Percentiles rank a stretch among this genome's conserved stretches.
These are phyloP conservation scores for Aspergillus intermedius DNA, from an alignment of 2,329 filamentous ascomycete genomes.

Conservation along the genomic window DNA sequence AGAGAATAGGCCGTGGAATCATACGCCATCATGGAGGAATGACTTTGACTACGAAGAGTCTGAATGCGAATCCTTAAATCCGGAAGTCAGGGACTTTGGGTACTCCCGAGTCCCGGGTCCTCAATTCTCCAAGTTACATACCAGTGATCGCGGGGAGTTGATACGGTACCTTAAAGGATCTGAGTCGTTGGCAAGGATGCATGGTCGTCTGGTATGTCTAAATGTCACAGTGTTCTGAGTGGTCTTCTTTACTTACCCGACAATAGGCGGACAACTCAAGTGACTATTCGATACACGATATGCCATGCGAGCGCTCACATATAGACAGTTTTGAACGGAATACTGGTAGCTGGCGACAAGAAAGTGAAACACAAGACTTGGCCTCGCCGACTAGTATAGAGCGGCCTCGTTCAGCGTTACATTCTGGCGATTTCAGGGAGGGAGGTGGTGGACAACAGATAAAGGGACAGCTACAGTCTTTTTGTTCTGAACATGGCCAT, in stretches of 20 bases:
- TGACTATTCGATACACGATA: conserved; percentile 17
- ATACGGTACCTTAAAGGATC: conserved; percentile 78
- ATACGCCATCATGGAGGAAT: conserved; percentile 7
- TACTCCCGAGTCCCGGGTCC: conserved; percentile 9
- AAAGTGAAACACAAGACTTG: conserved; percentile 34
- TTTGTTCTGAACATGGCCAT: conserved; percentile 11
- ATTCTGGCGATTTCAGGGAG: conserved; percentile 57
- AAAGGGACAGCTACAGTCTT: conserved; percentile 21
- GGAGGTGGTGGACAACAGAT: conserved; percentile 21
- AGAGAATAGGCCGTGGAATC: conserved; percentile 5
- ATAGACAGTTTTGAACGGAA: conserved; percentile 12
- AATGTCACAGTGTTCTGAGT: background rate
- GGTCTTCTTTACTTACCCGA: background rate
- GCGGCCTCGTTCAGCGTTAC: conserved; percentile 68
- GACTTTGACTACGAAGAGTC: conserved; percentile 7
- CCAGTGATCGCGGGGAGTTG: conserved; percentile 62
- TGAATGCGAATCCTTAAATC: conserved; percentile 8
- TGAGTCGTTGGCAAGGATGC: conserved; percentile 68
- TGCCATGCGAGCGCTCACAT: conserved; percentile 13
- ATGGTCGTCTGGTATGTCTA: conserved; percentile 52
- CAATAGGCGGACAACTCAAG: background rate
- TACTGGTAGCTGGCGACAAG: conserved; percentile 18
- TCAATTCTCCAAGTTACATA: conserved; percentile 17
- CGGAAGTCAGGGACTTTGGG: conserved; percentile 9
- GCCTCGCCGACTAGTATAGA: conserved; percentile 62